Percentiles rank a stretch among this genome's conserved stretches.
Conservation (phyloP, 257 asterid genomes). For the Nicotiana benthamiana region DNA sequence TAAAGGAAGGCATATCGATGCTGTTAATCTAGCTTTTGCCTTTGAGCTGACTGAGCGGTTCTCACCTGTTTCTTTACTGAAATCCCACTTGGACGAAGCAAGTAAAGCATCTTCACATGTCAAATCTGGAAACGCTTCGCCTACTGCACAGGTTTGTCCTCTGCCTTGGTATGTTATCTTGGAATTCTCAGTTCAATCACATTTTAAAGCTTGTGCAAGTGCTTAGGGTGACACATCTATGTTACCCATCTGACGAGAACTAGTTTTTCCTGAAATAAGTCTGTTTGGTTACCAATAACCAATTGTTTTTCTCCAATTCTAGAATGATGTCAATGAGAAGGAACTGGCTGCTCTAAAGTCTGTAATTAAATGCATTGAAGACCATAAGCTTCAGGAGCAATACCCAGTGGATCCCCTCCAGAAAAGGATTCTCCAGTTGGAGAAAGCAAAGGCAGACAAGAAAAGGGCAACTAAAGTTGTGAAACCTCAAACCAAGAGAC, state of each 20-base stretch:
- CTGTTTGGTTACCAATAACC: neutral
- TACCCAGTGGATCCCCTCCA: constrained; percentile 77
- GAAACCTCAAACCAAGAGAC: constrained; percentile 88
- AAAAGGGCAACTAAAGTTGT: constrained; percentile 86
- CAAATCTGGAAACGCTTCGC: constrained; percentile 56
- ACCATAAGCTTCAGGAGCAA: constrained; percentile 65
- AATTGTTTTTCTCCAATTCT: constrained; percentile 14
- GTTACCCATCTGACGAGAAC: neutral
- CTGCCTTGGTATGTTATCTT: neutral
- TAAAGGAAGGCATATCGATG: constrained; percentile 90
- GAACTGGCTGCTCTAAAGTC: constrained; percentile 85
- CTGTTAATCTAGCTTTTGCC: constrained; percentile 86
- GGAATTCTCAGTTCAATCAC: no score
- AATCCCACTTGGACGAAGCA: constrained; percentile 74
- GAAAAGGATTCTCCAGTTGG: constrained; percentile 62
- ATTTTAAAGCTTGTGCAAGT: neutral
- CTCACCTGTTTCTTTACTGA: constrained; percentile 61
- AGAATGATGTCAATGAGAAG: constrained; percentile 72
- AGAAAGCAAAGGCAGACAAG: constrained; percentile 92
- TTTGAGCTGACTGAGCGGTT: constrained; percentile 77
- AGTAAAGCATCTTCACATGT: constrained; percentile 46
- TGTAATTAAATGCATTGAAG: constrained; percentile 79
- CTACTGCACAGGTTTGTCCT: constrained; percentile 57
- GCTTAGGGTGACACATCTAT: neutral
- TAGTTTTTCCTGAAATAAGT: neutral